A percentile compares a stretch with the other conserved stretches of the same genome.
Conservation (phyloP, 1,139 yeast species). For the Blastobotrys persicus region DNA sequence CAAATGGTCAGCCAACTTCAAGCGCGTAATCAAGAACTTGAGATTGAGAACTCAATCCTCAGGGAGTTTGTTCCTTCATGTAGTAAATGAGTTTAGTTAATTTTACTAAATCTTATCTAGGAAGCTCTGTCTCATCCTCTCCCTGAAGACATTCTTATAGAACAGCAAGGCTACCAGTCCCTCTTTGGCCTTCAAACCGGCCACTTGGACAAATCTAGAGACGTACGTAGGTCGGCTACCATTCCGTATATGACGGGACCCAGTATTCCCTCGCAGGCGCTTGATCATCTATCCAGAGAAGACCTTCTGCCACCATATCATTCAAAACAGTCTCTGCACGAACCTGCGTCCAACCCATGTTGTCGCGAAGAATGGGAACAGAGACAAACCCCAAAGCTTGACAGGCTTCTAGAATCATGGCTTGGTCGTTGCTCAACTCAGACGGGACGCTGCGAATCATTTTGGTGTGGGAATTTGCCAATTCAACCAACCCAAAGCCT, state of each 20-base stretch:
- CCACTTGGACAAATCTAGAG: no score
- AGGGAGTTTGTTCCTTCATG: neutral
- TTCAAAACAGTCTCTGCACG: conserved; percentile 65
- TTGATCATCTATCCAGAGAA: conserved; percentile 78
- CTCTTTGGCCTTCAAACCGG: no score
- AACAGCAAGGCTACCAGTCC: no score
- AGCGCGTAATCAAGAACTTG: conserved; percentile 51
- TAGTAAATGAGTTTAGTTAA: no score
- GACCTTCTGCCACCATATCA: conserved; percentile 77
- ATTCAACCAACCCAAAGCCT: conserved; percentile 45
- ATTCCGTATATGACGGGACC: conserved; percentile 53
- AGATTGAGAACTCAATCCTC: conserved; percentile 40
- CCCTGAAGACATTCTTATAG: no score
- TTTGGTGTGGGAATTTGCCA: conserved; percentile 30
- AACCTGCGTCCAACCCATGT: conserved; percentile 65
- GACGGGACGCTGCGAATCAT: conserved; percentile 50
- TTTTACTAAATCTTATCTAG: no score
- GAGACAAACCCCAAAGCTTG: conserved; percentile 71
- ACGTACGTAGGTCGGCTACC: neutral
- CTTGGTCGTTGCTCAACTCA: conserved; percentile 63
- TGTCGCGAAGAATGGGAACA: conserved; percentile 59
- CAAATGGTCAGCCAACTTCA: conserved; percentile 63
- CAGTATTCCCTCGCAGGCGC: conserved; percentile 60
- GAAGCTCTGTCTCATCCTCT: no score
- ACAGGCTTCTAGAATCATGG: conserved; percentile 67